Evolutionary conservation across 2,329 filamentous ascomycete genomes (phyloP).

Genomic region (Neofusicoccum laricinum): DNA sequence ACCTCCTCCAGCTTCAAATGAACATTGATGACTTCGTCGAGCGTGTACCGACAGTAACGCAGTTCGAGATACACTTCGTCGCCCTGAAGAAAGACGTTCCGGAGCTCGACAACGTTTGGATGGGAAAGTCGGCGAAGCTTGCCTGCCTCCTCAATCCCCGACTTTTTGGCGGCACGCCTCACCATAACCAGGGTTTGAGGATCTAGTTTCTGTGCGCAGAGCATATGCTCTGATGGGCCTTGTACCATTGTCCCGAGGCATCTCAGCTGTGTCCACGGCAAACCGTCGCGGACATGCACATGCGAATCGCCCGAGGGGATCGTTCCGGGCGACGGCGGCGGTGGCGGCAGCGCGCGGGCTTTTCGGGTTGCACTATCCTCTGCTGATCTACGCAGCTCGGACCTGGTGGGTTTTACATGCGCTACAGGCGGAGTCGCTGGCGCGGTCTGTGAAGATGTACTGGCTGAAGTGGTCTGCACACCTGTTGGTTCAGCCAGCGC

Average conservation of each 20-base stretch:
- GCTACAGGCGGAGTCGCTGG: not conserved
- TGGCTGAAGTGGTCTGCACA: not conserved
- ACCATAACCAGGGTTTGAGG: not conserved
- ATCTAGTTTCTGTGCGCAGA: not conserved
- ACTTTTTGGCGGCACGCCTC: not conserved
- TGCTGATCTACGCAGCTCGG: not conserved
- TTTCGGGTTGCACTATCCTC: not conserved
- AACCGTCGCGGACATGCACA: not conserved
- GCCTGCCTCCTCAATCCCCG: not conserved
- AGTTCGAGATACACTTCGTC: conserved; percentile 19
- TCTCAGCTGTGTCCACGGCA: not conserved
- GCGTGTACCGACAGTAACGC: conserved; percentile 18
- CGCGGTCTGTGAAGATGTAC: not conserved
- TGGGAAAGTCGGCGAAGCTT: not conserved
- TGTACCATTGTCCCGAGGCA: not conserved
- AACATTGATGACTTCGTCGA: conserved; percentile 6
- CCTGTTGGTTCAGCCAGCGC: not conserved
- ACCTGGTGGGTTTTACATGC: not conserved
- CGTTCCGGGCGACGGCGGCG: not conserved
- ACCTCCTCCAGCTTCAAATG: conserved; percentile 16
- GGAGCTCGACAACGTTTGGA: not conserved
- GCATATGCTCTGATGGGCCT: not conserved
- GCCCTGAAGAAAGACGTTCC: conserved; percentile 18
- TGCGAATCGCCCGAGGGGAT: not conserved
- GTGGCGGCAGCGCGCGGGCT: not conserved